phyloP scores from a whole-genome alignment of 2,329 filamentous ascomycete genomes.

The Aspergillus quadrilineatus region DNA sequence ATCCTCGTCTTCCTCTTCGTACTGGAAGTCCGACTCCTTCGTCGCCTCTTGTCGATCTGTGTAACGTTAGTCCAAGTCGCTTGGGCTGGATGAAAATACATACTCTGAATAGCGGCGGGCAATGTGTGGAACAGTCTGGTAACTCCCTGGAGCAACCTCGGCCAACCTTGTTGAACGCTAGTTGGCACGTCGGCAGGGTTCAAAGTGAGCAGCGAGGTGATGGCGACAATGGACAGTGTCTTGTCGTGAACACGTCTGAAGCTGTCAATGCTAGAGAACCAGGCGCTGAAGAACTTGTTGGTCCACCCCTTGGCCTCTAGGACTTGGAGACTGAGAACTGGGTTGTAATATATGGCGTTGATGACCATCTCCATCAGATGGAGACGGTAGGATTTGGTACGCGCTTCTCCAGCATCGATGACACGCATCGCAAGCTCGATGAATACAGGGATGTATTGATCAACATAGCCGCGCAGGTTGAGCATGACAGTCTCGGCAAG shows the following conservation, averaged over 20 bases:
- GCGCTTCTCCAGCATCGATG: conserved; percentile 69
- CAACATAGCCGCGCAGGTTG: conserved; percentile 82
- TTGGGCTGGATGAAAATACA: conserved; percentile 31
- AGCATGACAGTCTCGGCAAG: conserved; percentile 96
- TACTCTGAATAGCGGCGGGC: conserved; percentile 81
- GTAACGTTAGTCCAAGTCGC: conserved; percentile 15
- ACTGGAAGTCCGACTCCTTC: conserved; percentile 77
- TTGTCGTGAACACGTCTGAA: conserved; percentile 97
- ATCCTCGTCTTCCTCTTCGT: conserved; percentile 74
- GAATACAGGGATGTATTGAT: conserved; percentile 85
- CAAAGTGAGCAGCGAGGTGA: conserved; percentile 78
- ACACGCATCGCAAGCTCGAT: conserved; percentile 85
- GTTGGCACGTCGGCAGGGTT: conserved; percentile 77
- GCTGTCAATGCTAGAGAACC: conserved; percentile 93
- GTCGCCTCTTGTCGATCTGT: conserved; percentile 85
- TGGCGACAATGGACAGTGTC: conserved; percentile 94
- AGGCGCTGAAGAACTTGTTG: conserved; percentile 97
- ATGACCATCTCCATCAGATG: conserved; percentile 99
- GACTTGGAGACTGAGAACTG: conserved; percentile 75
- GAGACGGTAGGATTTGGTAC: conserved; percentile 90
- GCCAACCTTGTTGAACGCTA: conserved; percentile 94
- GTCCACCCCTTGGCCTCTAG: conserved; percentile 93
- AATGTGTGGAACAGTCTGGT: conserved; percentile 90
- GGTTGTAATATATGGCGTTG: conserved; percentile 97
- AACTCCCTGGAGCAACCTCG: conserved; percentile 81